phyloP scores from a whole-genome alignment of 208 protist species.

The Leishmania tarentolae region DNA sequence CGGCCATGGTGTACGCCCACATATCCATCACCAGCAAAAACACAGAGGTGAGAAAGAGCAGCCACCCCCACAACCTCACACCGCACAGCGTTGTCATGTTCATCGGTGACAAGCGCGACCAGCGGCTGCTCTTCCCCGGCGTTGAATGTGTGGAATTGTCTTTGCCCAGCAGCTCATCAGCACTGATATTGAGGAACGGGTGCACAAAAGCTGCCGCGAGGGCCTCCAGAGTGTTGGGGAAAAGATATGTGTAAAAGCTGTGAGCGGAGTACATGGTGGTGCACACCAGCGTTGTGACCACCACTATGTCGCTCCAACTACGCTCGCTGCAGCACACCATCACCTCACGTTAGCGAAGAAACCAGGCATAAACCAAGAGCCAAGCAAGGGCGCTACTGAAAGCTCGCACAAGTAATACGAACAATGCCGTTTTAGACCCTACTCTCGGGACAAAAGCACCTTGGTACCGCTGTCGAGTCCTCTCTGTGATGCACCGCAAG shows the following conservation, averaged over 20 bases:
- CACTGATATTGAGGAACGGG: slow-evolving; percentile 23
- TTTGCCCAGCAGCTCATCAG: slow-evolving; percentile 13
- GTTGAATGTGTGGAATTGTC: neutral
- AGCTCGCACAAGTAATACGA: neutral
- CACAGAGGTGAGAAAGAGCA: slow-evolving; percentile 59
- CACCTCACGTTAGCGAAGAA: neutral
- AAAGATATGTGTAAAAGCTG: slow-evolving; percentile 81
- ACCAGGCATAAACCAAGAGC: neutral
- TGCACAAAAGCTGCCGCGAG: slow-evolving; percentile 26
- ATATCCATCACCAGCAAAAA: slow-evolving; percentile 59
- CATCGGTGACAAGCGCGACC: slow-evolving; percentile 21
- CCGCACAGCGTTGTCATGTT: slow-evolving; percentile 8
- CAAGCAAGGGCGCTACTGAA: neutral
- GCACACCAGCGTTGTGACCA: slow-evolving; percentile 58
- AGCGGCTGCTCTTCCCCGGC: neutral
- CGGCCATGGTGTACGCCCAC: slow-evolving; percentile 83
- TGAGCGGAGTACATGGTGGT: slow-evolving; percentile 70
- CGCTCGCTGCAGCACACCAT: slow-evolving; percentile 42
- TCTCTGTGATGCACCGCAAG: neutral
- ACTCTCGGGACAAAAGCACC: neutral
- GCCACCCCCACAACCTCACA: slow-evolving; percentile 47
- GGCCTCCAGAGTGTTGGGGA: slow-evolving; percentile 57
- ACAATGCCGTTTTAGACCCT: neutral
- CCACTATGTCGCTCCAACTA: slow-evolving; percentile 51
- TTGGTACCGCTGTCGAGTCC: neutral